Percentiles rank a stretch among this genome's conserved stretches.
Conservation (phyloP, 73 alveolate genomes). For the Paramecium sexaurelia region DNA sequence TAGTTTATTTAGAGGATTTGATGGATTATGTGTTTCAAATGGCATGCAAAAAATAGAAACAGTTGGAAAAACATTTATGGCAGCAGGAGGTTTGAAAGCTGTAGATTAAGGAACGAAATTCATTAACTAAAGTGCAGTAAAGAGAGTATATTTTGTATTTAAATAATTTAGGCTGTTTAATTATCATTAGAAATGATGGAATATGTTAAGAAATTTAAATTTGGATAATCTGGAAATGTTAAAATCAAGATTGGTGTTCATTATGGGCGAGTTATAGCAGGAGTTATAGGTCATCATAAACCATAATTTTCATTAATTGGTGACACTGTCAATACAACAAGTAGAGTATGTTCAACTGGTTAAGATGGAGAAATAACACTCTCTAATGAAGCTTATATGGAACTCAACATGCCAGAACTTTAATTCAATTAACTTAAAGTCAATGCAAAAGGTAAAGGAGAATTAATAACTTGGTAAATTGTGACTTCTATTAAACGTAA, state of each 20-base stretch:
- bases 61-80: slow-evolving; percentile 91
- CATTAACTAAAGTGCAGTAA: slow-evolving; percentile 42
- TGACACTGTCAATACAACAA: slow-evolving; percentile 96
- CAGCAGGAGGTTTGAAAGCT: slow-evolving; percentile 87
- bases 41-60: slow-evolving; percentile 83
- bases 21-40: slow-evolving; percentile 56
- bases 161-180: not conserved
- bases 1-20: slow-evolving; percentile 68
- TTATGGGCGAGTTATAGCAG: slow-evolving; percentile 96
- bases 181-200: slow-evolving; percentile 67
- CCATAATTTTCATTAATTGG: slow-evolving; percentile 97
- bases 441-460: slow-evolving; percentile 71
- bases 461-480: slow-evolving; percentile 58
- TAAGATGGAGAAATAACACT: slow-evolving; percentile 46
- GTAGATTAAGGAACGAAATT: slow-evolving; percentile 68
- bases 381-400: slow-evolving; percentile 58
- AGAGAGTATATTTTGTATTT: slow-evolving; percentile 31
- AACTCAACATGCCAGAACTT: slow-evolving; percentile 53
- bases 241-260: slow-evolving; percentile 95
- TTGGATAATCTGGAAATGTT: slow-evolving; percentile 47
- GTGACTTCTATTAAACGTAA: not conserved
- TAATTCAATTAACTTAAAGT: slow-evolving; percentile 48
- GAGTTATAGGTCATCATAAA: slow-evolving; percentile 96
- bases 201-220: slow-evolving; percentile 26
- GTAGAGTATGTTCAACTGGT: slow-evolving; percentile 92